Conservation (phyloP, 306 rosid genomes). For the Lathyrus tuberosus region DNA sequence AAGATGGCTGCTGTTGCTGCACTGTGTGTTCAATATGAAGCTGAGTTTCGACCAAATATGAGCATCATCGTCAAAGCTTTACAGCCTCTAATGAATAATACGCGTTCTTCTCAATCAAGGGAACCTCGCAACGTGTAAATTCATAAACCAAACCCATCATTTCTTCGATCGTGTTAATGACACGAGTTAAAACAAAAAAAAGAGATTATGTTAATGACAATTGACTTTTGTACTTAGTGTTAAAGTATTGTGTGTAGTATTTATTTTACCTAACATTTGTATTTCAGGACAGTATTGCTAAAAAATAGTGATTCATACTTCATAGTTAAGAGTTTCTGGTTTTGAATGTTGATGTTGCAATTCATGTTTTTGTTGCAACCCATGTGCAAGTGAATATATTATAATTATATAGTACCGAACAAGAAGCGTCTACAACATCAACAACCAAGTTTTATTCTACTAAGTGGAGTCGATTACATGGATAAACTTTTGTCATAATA, state of each 20-base stretch:
- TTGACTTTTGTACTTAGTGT: conserved; percentile 7
- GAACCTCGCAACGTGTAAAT: conserved; percentile 47
- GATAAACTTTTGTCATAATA: too few relatives aligned
- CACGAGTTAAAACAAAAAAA: not conserved
- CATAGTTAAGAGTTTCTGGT: conserved; percentile 30
- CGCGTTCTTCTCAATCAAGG: conserved; percentile 54
- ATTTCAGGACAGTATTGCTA: conserved; percentile 20
- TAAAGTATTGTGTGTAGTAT: conserved; percentile 8
- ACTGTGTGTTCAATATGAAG: conserved; percentile 80
- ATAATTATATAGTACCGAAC: not conserved
- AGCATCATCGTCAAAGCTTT: conserved; percentile 78
- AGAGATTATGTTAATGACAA: conserved; percentile 4
- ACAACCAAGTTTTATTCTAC: too few relatives aligned
- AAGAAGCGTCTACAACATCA: not conserved
- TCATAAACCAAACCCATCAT: conserved; percentile 24
- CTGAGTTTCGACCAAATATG: conserved; percentile 77
- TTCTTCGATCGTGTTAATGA: conserved; percentile 27
- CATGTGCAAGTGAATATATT: conserved; percentile 12
- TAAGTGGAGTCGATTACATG: too few relatives aligned
- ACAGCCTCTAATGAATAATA: conserved; percentile 60
- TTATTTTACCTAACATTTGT: conserved; percentile 21
- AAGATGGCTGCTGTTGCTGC: conserved; percentile 92
- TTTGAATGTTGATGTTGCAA: conserved; percentile 21
- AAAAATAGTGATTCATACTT: conserved; percentile 31
- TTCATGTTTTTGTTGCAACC: conserved; percentile 10